Evolutionary conservation across 1,284 basidiomycete species (phyloP).

Genomic region (Pascua sp.): DNA sequence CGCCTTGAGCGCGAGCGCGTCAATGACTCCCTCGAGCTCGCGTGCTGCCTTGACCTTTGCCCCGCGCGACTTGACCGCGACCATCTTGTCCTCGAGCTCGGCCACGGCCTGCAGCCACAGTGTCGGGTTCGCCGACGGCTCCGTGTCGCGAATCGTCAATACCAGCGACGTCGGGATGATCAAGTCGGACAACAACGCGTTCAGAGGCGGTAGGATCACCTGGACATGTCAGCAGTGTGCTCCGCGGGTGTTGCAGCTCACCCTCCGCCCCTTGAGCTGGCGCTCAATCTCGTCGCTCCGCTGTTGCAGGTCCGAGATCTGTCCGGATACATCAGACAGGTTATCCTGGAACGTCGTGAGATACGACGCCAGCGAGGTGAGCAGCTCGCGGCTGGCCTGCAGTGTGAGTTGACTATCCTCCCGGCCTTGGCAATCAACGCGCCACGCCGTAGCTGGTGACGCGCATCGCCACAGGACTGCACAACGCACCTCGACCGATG

Average conservation of each 20-base stretch:
- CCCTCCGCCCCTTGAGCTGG: conserved; percentile 74
- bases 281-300: conserved; percentile 85
- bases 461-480: background rate
- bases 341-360: conserved; percentile 93
- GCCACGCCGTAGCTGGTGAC: no score
- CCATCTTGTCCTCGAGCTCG: conserved; percentile 73
- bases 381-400: conserved; percentile 55
- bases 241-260: conserved; percentile 47
- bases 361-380: conserved; percentile 82
- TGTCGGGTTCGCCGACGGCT: conserved; percentile 61
- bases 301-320: conserved; percentile 88
- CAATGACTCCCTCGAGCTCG: conserved; percentile 74
- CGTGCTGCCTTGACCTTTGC: conserved; percentile 71
- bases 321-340: conserved; percentile 85
- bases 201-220: conserved; percentile 84
- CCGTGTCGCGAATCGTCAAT: conserved; percentile 74
- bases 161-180: conserved; percentile 78
- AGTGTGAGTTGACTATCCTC: conserved; percentile 1
- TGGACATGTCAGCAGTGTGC: conserved; percentile 42
- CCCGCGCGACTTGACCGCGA: conserved; percentile 63
- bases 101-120: conserved; percentile 75
- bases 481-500: conserved; percentile 33
- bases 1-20: conserved; percentile 79
- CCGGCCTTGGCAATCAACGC: background rate
- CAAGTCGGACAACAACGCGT: conserved; percentile 72